Conservation (phyloP, 257 asterid genomes). For the Solanum bulbocastanum region DNA sequence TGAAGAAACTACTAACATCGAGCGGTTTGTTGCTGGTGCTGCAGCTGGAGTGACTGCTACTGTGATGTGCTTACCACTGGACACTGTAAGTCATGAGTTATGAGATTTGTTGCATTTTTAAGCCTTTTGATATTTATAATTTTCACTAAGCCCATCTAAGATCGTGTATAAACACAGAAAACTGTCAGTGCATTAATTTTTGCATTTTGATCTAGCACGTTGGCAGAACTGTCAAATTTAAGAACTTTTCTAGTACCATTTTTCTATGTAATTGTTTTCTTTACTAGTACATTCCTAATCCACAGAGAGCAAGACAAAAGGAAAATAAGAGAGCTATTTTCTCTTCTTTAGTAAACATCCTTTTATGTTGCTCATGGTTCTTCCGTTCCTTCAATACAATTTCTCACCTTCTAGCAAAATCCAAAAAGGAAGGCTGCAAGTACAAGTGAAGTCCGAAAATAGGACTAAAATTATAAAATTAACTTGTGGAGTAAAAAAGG, state of each 20-base stretch:
- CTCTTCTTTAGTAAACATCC: background rate
- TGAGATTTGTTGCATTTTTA: background rate
- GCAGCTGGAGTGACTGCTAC: conserved; percentile 99
- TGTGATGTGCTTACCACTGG: conserved; percentile 91
- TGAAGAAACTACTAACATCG: conserved; percentile 67
- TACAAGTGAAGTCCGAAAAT: background rate
- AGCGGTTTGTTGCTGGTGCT: conserved; percentile 91
- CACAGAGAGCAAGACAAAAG: background rate
- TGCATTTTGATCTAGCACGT: background rate
- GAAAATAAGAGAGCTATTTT: background rate
- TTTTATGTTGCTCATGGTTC: background rate
- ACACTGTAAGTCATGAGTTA: conserved; percentile 57
- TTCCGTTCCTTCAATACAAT: background rate
- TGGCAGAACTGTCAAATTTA: background rate
- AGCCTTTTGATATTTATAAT: background rate
- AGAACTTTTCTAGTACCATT: background rate
- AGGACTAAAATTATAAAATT: background rate
- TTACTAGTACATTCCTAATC: background rate
- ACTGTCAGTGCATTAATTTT: background rate
- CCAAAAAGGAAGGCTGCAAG: background rate
- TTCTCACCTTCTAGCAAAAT: background rate
- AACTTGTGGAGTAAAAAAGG: background rate
- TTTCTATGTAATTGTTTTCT: background rate
- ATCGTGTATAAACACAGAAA: background rate
- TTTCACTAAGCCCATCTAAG: background rate